phyloP scores from a whole-genome alignment of 1,284 basidiomycete species.

The Ceratobasidium sp. region DNA sequence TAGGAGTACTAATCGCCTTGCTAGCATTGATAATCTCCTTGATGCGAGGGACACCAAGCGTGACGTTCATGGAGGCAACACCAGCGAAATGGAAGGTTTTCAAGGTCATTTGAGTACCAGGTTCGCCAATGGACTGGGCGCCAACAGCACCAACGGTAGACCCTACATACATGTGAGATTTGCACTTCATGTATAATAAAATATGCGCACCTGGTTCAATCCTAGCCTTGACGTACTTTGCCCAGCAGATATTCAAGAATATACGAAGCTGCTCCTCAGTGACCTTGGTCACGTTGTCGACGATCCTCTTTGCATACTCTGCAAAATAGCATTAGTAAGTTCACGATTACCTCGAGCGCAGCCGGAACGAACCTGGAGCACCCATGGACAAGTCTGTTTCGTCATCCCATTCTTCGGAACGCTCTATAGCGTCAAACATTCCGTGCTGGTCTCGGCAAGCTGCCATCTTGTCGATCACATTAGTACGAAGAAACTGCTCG shows the following conservation, averaged over 20 bases:
- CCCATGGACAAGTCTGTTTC: constrained; percentile 79
- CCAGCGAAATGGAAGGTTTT: constrained; percentile 99
- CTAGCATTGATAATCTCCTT: constrained; percentile 99
- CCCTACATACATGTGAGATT: constrained; percentile 56
- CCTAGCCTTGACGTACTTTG: constrained; percentile 90
- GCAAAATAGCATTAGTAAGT: neutral
- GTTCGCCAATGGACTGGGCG: constrained; percentile 99
- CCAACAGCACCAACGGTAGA: constrained; percentile 98
- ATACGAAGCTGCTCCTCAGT: constrained; percentile 77
- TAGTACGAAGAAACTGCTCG: constrained; percentile 69
- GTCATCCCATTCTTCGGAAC: constrained; percentile 77
- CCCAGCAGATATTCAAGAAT: constrained; percentile 89
- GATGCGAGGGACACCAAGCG: constrained; percentile 98
- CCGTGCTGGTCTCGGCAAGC: constrained; percentile 75
- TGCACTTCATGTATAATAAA: neutral
- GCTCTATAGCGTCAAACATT: constrained; percentile 83
- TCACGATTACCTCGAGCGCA: neutral
- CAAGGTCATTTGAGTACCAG: constrained; percentile 99
- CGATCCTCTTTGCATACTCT: constrained; percentile 61
- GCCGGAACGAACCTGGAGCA: constrained; percentile 63
- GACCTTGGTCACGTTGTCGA: constrained; percentile 91
- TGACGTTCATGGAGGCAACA: constrained; percentile 99
- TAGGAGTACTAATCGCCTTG: constrained; percentile 95
- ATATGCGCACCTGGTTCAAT: constrained; percentile 82
- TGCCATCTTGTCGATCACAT: constrained; percentile 74